Evolutionary conservation across 495 filamentous ascomycete species (phyloP).

Genomic region (Neurospora sp.): DNA sequence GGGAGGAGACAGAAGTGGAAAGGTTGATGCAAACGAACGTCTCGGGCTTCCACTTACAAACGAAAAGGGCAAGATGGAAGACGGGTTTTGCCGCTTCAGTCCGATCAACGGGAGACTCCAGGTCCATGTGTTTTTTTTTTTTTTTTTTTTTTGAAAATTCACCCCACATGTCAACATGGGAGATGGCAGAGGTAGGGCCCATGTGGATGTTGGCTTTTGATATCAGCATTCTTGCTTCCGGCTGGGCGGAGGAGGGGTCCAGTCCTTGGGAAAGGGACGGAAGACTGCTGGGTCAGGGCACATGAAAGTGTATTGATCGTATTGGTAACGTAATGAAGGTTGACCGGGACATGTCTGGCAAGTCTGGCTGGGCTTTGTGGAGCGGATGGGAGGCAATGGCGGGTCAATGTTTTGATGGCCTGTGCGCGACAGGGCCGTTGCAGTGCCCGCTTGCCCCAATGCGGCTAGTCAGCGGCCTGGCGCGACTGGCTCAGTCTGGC

Average conservation of each 20-base stretch:
- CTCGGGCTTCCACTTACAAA: not conserved
- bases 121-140: not conserved
- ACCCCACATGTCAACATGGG: not conserved
- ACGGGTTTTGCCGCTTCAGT: not conserved
- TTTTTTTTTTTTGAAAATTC: not conserved
- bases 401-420: conserved; percentile 10
- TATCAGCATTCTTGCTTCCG: not conserved
- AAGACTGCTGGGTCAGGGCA: not conserved
- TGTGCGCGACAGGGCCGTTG: conserved; percentile 13
- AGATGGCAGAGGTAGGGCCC: not conserved
- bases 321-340: not conserved
- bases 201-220: not conserved
- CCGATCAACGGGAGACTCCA: not conserved
- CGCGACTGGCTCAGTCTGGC: conserved; percentile 11
- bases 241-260: not conserved
- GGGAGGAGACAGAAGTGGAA: not conserved
- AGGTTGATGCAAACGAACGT: not conserved
- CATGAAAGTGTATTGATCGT: not conserved
- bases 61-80: not conserved
- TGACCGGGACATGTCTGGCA: not conserved
- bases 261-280: not conserved
- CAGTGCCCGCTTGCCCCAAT: conserved; percentile 5
- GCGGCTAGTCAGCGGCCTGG: conserved; percentile 22
- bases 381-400: not conserved
- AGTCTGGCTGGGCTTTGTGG: not conserved